Evolutionary conservation across 306 rosid genomes (phyloP).

Genomic region (Vigna unguiculata): DNA sequence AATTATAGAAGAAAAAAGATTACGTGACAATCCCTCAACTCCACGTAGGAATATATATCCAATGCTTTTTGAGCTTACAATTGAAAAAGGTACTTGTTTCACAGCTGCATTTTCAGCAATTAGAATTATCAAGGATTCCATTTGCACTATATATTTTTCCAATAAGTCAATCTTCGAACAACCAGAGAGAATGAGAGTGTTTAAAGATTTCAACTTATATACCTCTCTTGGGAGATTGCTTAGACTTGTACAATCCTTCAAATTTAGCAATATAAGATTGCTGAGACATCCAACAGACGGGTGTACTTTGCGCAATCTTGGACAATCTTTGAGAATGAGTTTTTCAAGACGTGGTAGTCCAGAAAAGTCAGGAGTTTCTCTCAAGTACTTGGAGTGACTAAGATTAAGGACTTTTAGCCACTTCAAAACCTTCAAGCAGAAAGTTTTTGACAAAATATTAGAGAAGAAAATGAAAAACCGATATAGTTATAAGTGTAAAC

Average conservation of each 20-base stretch:
- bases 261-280: not conserved
- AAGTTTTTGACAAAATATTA: constrained; percentile 4
- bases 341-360: constrained; percentile 36
- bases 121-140: constrained; percentile 33
- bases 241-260: constrained; percentile 8
- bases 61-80: constrained; percentile 32
- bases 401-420: not conserved
- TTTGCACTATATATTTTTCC: constrained; percentile 4
- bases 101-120: constrained; percentile 46
- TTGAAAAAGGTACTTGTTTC: constrained; percentile 36
- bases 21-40: constrained; percentile 36
- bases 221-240: not conserved
- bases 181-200: constrained; percentile 52
- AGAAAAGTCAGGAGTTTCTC: not conserved
- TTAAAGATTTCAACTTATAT: constrained; percentile 42
- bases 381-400: not conserved
- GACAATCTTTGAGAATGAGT: constrained; percentile 35
- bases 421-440: not conserved
- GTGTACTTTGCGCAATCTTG: constrained; percentile 26
- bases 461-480: not conserved
- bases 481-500: too few species aligned
- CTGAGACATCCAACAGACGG: constrained; percentile 34
- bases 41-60: constrained; percentile 45
- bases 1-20: constrained; percentile 39
- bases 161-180: constrained; percentile 43